phyloP scores from a whole-genome alignment of 345 rosid species.

The Gossypium ekmanianum region DNA sequence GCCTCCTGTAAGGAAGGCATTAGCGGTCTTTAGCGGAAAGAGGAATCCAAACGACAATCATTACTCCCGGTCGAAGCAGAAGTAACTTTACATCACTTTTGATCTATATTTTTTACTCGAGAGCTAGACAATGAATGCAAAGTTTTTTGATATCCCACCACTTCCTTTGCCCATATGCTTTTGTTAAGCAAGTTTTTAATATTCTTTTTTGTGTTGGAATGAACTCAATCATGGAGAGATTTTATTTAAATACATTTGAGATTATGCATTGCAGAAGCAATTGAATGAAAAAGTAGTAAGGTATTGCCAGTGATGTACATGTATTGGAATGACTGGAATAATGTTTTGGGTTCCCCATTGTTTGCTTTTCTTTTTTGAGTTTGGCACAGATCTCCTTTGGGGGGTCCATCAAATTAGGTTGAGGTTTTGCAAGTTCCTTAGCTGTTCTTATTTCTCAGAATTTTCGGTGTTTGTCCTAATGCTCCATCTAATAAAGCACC shows the following conservation, averaged over 20 bases:
- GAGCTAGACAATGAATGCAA: background rate
- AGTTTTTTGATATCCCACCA: background rate
- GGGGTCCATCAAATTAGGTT: too few species aligned
- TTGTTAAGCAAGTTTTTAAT: background rate
- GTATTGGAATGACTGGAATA: too few species aligned
- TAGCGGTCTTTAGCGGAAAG: conserved; percentile 77
- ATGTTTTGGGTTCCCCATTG: too few species aligned
- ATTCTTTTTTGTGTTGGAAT: background rate
- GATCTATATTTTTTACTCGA: background rate
- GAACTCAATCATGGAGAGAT: conserved; percentile 1
- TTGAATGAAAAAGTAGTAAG: too few species aligned
- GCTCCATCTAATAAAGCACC: background rate
- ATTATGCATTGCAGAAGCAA: background rate
- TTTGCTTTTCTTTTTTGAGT: too few species aligned
- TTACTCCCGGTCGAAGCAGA: conserved; percentile 59
- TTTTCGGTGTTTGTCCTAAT: background rate
- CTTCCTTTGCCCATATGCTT: background rate
- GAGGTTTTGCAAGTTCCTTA: background rate
- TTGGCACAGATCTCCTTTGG: too few species aligned
- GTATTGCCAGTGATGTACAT: background rate
- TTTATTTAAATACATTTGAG: background rate
- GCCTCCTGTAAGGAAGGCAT: conserved; percentile 83
- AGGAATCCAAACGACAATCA: conserved; percentile 98
- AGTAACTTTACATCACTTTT: conserved; percentile 2
- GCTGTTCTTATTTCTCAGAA: background rate